Conservation (phyloP, 805 yeast species). For the Dipodascopsis tothii region DNA sequence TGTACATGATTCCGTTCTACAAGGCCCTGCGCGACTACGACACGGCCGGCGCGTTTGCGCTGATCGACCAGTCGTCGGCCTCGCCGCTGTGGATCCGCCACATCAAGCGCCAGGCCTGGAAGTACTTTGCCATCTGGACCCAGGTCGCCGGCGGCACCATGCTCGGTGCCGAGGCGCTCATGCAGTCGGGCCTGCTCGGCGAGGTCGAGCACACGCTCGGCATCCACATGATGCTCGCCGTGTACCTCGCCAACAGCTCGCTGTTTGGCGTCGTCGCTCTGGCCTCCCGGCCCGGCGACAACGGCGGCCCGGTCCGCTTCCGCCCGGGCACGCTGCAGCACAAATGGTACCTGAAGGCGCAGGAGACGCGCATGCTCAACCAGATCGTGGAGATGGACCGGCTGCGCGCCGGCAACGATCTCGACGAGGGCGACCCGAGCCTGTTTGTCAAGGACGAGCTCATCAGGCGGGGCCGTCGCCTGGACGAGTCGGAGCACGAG, state of each 20-base stretch:
- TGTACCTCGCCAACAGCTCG: slow-evolving; percentile 44
- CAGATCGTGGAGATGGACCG: slow-evolving; percentile 61
- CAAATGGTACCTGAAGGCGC: slow-evolving; percentile 58
- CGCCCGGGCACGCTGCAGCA: slow-evolving; percentile 56
- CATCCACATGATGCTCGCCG: slow-evolving; percentile 42
- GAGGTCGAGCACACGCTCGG: slow-evolving; percentile 33
- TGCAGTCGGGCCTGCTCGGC: slow-evolving; percentile 37
- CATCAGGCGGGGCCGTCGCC: slow-evolving; percentile 31
- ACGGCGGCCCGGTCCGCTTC: slow-evolving; percentile 53
- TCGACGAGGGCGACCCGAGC: slow-evolving; percentile 37
- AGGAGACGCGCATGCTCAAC: slow-evolving; percentile 60
- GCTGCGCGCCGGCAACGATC: slow-evolving; percentile 34
- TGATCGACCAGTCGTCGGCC: slow-evolving; percentile 57
- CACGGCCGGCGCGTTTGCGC: slow-evolving; percentile 46
- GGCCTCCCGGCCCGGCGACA: slow-evolving; percentile 44
- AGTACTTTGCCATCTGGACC: slow-evolving; percentile 33
- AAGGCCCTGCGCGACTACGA: slow-evolving; percentile 52
- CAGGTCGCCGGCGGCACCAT: slow-evolving; percentile 34
- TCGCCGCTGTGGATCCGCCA: slow-evolving; percentile 42
- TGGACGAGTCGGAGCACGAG: slow-evolving; percentile 54
- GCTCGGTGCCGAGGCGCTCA: slow-evolving; percentile 42
- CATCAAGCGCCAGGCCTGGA: slow-evolving; percentile 31
- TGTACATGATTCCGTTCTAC: slow-evolving; percentile 58
- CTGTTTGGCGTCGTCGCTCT: slow-evolving; percentile 43
- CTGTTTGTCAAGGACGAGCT: slow-evolving; percentile 31